A percentile compares a stretch with the other conserved stretches of the same genome.
Conservation (phyloP, 2,329 filamentous ascomycete genomes). For the Sclerotinia borealis region DNA sequence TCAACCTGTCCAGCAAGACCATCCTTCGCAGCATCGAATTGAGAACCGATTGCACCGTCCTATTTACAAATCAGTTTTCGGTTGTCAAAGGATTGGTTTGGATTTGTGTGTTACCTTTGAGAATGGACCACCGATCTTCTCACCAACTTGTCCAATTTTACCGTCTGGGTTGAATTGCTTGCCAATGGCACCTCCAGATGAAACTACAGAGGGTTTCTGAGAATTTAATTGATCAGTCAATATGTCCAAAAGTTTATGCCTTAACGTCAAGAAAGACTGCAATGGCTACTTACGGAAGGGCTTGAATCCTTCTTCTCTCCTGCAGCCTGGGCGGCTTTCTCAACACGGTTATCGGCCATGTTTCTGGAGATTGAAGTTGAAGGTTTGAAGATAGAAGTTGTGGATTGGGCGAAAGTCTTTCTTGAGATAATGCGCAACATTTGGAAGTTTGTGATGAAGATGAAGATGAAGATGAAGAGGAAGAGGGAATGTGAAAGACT, state of each 20-base stretch:
- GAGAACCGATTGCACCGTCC: neutral
- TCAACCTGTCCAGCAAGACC: constrained; percentile 5
- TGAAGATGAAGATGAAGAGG: neutral
- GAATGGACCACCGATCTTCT: constrained; percentile 4
- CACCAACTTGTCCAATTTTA: neutral
- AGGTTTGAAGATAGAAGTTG: neutral
- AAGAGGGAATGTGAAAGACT: neutral
- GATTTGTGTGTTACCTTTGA: neutral
- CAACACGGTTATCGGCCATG: neutral
- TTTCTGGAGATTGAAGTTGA: neutral
- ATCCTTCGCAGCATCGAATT: constrained; percentile 1
- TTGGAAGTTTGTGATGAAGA: neutral
- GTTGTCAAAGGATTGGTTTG: neutral
- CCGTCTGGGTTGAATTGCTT: constrained; percentile 1
- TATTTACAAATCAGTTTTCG: neutral
- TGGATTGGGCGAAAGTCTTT: neutral
- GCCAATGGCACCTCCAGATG: neutral
- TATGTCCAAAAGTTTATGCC: too few relatives aligned
- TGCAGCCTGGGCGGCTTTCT: neutral
- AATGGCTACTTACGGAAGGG: neutral
- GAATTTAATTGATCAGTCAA: neutral
- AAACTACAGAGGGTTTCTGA: neutral
- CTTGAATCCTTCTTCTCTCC: neutral
- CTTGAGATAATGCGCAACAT: constrained; percentile 1
- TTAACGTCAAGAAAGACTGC: too few relatives aligned